Evolutionary conservation across 2,329 filamentous ascomycete species (phyloP).

Genomic region (Penicillium sp.): DNA sequence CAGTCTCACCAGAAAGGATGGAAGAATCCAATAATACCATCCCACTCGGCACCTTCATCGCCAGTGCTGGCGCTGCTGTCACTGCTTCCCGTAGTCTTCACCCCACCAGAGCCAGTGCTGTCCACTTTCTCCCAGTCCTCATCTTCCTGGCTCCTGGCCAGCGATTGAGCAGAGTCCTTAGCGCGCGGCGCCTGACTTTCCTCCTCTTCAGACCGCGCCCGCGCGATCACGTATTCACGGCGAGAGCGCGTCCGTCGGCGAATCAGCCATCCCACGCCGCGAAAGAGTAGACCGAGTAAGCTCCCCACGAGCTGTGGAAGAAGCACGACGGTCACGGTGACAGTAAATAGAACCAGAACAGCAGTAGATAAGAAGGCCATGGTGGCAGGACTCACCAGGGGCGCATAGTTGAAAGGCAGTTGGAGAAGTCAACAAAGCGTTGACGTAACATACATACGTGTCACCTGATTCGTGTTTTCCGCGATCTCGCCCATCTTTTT

Average conservation of each 20-base stretch:
- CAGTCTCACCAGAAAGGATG: conserved; percentile 84
- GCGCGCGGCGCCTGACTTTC: conserved; percentile 28
- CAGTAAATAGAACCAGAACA: conserved; percentile 32
- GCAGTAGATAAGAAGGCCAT: conserved; percentile 37
- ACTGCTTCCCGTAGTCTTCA: conserved; percentile 44
- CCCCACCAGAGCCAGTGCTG: conserved; percentile 49
- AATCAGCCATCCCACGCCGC: conserved; percentile 59
- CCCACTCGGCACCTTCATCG: conserved; percentile 59
- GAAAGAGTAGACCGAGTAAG: conserved; percentile 37
- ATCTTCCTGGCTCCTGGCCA: conserved; percentile 45
- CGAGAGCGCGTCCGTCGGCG: conserved; percentile 63
- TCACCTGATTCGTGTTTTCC: conserved; percentile 21
- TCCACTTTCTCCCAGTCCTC: conserved; percentile 72
- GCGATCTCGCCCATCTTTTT: neutral
- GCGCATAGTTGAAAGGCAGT: conserved; percentile 19
- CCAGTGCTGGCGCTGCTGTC: conserved; percentile 46
- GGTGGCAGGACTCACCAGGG: conserved; percentile 19
- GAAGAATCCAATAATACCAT: conserved; percentile 90
- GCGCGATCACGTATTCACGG: conserved; percentile 53
- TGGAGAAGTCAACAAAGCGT: conserved; percentile 13
- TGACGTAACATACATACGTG: conserved; percentile 21
- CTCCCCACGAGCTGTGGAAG: conserved; percentile 36
- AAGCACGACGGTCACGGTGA: conserved; percentile 34
- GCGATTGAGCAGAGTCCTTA: conserved; percentile 22
- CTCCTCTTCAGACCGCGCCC: conserved; percentile 47